These are phyloP conservation scores for Digitaria exilis DNA, from an alignment of 202 grass and related monocot genomes.

Conservation along the genomic window DNA sequence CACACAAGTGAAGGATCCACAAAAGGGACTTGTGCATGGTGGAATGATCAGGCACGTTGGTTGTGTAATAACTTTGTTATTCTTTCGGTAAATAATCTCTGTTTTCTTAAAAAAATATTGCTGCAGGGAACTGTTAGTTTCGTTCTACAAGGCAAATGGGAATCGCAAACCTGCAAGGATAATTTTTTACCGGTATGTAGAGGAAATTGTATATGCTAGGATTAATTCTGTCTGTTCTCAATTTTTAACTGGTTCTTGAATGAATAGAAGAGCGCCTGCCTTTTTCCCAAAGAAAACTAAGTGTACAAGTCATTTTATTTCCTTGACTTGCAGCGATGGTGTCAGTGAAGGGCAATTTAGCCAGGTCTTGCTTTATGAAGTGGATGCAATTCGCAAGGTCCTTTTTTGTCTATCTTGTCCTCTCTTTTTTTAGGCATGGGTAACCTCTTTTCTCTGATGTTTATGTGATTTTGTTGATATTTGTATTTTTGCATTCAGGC, in stretches of 20 bases:
- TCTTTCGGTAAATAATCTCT: neutral
- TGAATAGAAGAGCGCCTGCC: neutral
- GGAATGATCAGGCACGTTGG: constrained; percentile 66
- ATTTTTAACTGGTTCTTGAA: neutral
- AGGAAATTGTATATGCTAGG: neutral
- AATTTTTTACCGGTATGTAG: constrained; percentile 65
- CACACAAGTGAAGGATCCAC: constrained; percentile 43
- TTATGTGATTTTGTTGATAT: neutral
- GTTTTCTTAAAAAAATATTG: neutral
- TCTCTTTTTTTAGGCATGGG: neutral
- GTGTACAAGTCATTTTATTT: neutral
- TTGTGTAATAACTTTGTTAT: neutral
- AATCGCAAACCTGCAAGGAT: constrained; percentile 41
- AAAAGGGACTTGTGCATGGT: constrained; percentile 26
- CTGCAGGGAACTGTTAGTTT: constrained; percentile 55
- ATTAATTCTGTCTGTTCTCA: neutral
- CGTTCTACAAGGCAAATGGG: constrained; percentile 43
- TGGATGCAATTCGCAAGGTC: constrained; percentile 69
- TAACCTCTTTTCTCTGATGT: neutral
- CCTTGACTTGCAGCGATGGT: constrained; percentile 57
- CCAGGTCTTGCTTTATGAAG: constrained; percentile 66
- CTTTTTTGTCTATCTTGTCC: neutral
- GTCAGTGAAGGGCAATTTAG: constrained; percentile 73
- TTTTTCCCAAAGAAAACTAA: neutral
- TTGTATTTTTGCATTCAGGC: constrained; percentile 41